These are phyloP conservation scores for Chlorokybus atmophyticus DNA, from an alignment of 139 green algal genomes.

Conservation along the genomic window DNA sequence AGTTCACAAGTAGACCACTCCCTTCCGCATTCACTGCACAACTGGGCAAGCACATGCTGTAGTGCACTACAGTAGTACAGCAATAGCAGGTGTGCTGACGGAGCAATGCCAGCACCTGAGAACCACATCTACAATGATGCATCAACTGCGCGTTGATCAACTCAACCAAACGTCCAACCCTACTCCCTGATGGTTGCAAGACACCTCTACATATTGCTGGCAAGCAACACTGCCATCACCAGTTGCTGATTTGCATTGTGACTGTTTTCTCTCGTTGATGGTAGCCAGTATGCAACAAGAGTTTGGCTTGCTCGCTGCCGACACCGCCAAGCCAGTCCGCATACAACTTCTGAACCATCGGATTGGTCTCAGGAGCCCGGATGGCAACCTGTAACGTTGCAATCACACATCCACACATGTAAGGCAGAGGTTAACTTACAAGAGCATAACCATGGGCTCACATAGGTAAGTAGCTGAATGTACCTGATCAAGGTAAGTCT, in stretches of 20 bases:
- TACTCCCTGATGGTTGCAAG: too few species aligned
- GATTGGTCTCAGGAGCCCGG: conserved; percentile 20
- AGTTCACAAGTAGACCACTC: too few species aligned
- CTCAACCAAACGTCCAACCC: too few species aligned
- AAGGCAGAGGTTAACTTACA: not conserved
- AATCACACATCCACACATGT: not conserved
- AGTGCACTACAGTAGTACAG: too few species aligned
- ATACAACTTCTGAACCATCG: conserved; percentile 42
- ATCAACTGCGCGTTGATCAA: too few species aligned
- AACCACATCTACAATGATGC: too few species aligned
- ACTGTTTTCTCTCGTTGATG: conserved; percentile 33
- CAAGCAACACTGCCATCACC: too few species aligned
- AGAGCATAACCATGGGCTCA: not conserved
- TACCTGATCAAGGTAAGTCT: conserved; percentile 37
- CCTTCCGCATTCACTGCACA: too few species aligned
- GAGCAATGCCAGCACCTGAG: too few species aligned
- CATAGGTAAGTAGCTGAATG: not conserved
- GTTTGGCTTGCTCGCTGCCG: conserved; percentile 19
- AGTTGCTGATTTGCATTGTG: not conserved
- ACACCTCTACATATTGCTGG: too few species aligned
- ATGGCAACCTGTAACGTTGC: conserved; percentile 8
- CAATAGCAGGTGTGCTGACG: too few species aligned
- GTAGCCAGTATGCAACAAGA: conserved; percentile 60
- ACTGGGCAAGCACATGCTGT: too few species aligned
- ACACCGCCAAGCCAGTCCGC: conserved; percentile 15